Conservation (phyloP, 495 filamentous ascomycete species). For the Xylaria acuta region DNA sequence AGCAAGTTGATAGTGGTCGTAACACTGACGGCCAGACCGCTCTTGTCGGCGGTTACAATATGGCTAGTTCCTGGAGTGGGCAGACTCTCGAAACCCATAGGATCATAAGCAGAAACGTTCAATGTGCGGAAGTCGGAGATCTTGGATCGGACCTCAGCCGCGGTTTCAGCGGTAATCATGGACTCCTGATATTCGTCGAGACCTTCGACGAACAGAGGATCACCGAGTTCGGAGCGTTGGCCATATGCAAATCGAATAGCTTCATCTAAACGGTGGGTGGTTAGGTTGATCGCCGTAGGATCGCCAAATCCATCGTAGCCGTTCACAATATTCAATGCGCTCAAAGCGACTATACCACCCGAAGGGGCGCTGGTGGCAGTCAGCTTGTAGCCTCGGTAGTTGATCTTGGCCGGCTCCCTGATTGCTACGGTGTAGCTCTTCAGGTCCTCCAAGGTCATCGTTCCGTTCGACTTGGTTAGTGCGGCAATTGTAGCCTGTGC, state of each 20-base stretch:
- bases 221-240: constrained; percentile 69
- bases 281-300: constrained; percentile 62
- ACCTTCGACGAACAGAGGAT: constrained; percentile 71
- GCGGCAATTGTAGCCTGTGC: constrained; percentile 73
- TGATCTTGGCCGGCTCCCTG: constrained; percentile 63
- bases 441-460: constrained; percentile 79
- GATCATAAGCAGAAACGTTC: constrained; percentile 71
- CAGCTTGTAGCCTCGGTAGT: constrained; percentile 72
- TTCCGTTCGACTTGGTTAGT: constrained; percentile 66
- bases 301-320: constrained; percentile 67
- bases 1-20: constrained; percentile 80
- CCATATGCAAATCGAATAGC: constrained; percentile 81
- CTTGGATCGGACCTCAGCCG: constrained; percentile 62
- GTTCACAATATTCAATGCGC: constrained; percentile 71
- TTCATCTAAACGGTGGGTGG: constrained; percentile 77
- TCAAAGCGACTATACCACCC: constrained; percentile 69
- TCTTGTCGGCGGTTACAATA: constrained; percentile 67
- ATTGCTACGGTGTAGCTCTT: constrained; percentile 69
- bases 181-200: constrained; percentile 66
- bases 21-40: constrained; percentile 69
- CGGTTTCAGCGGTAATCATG: constrained; percentile 67
- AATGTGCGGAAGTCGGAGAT: constrained; percentile 71
- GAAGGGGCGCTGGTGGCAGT: constrained; percentile 70
- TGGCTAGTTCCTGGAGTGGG: constrained; percentile 75
- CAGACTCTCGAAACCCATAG: constrained; percentile 63